phyloP scores from a whole-genome alignment of 805 yeast genomes.

The Peterozyma xylosa region DNA sequence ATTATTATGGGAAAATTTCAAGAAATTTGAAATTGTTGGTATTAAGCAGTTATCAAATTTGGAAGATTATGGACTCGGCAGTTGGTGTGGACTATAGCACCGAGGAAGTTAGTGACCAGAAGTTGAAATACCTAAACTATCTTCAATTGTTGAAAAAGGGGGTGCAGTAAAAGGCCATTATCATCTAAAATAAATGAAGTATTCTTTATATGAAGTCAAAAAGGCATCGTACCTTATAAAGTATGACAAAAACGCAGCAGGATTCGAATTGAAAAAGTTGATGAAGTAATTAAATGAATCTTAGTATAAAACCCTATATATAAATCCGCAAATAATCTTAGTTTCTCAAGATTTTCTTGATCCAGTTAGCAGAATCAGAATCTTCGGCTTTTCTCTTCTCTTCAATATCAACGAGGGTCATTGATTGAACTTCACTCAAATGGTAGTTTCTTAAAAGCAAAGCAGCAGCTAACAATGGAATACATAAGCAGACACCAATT shows the following conservation, averaged over 20 bases:
- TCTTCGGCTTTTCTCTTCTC: too few relatives aligned
- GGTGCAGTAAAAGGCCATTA: too few relatives aligned
- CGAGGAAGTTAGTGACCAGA: conserved; percentile 6
- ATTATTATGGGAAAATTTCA: conserved; percentile 2
- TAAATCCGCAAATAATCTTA: too few relatives aligned
- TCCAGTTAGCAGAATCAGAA: too few relatives aligned
- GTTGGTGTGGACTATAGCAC: background rate
- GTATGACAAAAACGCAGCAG: too few relatives aligned
- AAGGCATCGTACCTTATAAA: too few relatives aligned
- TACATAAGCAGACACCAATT: conserved; percentile 47
- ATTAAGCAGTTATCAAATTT: background rate
- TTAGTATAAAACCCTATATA: too few relatives aligned
- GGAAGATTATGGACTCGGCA: background rate
- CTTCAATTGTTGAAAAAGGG: conserved; percentile 1
- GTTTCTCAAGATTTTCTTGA: too few relatives aligned
- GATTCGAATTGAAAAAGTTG: too few relatives aligned
- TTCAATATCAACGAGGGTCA: background rate
- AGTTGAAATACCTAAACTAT: conserved; percentile 1
- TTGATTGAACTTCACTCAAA: conserved; percentile 18
- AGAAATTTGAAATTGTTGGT: background rate
- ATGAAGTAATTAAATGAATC: too few relatives aligned
- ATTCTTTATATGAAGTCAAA: too few relatives aligned
- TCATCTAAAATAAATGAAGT: too few relatives aligned
- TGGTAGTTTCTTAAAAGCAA: conserved; percentile 47
- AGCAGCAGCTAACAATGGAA: conserved; percentile 40